Evolutionary conservation across 345 rosid species (phyloP).

Genomic region (Citrus cavaleriei): DNA sequence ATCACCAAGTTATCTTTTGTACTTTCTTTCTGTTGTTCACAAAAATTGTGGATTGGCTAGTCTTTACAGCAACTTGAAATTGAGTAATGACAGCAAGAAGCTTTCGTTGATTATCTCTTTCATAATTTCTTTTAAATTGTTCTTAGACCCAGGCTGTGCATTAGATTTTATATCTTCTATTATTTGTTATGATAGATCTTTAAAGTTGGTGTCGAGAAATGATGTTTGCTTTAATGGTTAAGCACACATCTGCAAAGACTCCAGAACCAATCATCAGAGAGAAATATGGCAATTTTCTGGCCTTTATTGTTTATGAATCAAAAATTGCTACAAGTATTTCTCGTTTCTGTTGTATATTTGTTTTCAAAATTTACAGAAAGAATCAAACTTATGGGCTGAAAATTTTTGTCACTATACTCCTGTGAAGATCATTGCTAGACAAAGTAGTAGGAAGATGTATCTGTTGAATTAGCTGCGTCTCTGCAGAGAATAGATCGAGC

Average conservation of each 20-base stretch:
- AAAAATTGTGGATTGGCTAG: not conserved
- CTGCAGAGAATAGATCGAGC: constrained; percentile 95
- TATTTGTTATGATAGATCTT: not conserved
- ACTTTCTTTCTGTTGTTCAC: not conserved
- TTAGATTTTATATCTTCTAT: not conserved
- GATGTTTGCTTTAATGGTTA: not conserved
- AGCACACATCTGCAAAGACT: not conserved
- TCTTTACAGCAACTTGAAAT: not conserved
- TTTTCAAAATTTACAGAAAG: constrained; percentile 4
- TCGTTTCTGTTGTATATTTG: not conserved
- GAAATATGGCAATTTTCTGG: not conserved
- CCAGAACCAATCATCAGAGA: not conserved
- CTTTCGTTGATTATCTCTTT: not conserved
- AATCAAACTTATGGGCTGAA: not conserved
- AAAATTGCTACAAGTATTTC: not conserved
- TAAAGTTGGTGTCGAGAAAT: not conserved
- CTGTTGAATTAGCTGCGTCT: constrained; percentile 63
- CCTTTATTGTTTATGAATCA: constrained; percentile 4
- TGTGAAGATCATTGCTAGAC: constrained; percentile 27
- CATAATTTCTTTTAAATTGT: not conserved
- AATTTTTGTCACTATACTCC: not conserved
- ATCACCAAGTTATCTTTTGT: not conserved
- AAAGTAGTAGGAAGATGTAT: constrained; percentile 62
- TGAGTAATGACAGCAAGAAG: not conserved
- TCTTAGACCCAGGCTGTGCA: not conserved